Base-by-base conservation (phyloP, 2,329 filamentous ascomycete genomes). In the Talaromyces sp. region DNA sequence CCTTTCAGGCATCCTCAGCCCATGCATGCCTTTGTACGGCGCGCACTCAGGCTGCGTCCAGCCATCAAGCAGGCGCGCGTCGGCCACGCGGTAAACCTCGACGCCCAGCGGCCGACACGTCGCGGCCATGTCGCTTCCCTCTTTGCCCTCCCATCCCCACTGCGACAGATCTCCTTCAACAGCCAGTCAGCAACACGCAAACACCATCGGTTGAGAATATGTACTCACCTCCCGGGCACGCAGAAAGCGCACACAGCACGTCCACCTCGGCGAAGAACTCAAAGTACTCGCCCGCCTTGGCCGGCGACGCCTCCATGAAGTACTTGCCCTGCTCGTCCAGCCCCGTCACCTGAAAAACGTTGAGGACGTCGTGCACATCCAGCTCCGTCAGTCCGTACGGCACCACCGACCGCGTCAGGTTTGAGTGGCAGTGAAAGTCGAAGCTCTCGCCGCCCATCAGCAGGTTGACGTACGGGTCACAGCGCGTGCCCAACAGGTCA, bases 341-440 rank as follows among this genome's bases (percentile, higher is more conserved):
- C 0, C 91, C 90, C 0, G 91, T 95, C 7, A 93, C 90, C 73
- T 96, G 91, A 71, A 96, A 95, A 3, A 96, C 80, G 69, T 96
- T 96, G 59, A 96, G 81, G 0, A 96, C 91, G 72, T 96, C 91
- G 69, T 96, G 91, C 1, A 95, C 85, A 70, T 95, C 90, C 32
- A 80, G 79, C 74, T 95, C 91, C 5, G 80, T 82, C 49, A 95
- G 73, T 0, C 90, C 89, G 63, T 81, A 87, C 0, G 88, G 87
- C 1, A 87, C 64, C 2, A 95, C 84, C 0, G 91, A 89, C 4
- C 91, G 84, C 1, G 85, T 86, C 11, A 96, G 82, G 72, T 96
- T 96, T 1, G 88, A 91, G 70, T 93, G 91, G 73, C 91, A 96
- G 72, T 95, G 90, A 73, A 85, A 93, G 72, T 95, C 88, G 71